Evolutionary conservation across 1,284 basidiomycete species (phyloP), one percentile per base, ranked within the genome.

Genomic region (Ustilago sp.): DNA sequence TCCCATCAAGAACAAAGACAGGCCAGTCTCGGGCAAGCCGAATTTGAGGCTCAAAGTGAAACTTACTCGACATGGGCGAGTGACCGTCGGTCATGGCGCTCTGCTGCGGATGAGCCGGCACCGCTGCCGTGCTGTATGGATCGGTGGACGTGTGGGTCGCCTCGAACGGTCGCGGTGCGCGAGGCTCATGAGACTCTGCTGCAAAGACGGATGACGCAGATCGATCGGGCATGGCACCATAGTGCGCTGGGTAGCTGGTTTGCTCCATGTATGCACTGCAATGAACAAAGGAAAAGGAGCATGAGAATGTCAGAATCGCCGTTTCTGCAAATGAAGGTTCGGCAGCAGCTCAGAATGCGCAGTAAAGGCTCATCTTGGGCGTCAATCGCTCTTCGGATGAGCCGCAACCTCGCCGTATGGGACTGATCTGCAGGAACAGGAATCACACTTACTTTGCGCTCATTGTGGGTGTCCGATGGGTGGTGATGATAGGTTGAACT

Each of bases 201-300:
- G 51, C 56, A 23, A 77, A 77, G 15, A 77, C 55, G n/a, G 64
- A 63, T 5, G 64, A 63, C 8, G 70, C 58, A 2, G 69, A 68
- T 51, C 75, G 70, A 51, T 77, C 70, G 13, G 75, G 59, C 52
- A 74, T 13, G 7, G 69, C 63, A 45, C 63, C 69, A 67, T 77
- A 74, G 41, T 69, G 66, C 43, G 66, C 60, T 28, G 75, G 54
- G 13, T 73, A 77, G 63, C 45, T 66, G 15, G 54, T 54, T 28
- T 60, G 74, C 67, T 77, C 70, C 75, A 77, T 77, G 67, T 74
- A 77, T 55, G 67, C 63, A 67, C 67, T 75, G 39, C 31, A 35
- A 43, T 4, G 3, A n/a, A 36, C 19, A 23, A 58, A 13, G 15
- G 12, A 50, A 19, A 13, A 8, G 9, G 47, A 51, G 11, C 7